A percentile compares a stretch with the other conserved stretches of the same genome.
Conservation (phyloP, 331 rosid species). For the Saraca asoca region DNA sequence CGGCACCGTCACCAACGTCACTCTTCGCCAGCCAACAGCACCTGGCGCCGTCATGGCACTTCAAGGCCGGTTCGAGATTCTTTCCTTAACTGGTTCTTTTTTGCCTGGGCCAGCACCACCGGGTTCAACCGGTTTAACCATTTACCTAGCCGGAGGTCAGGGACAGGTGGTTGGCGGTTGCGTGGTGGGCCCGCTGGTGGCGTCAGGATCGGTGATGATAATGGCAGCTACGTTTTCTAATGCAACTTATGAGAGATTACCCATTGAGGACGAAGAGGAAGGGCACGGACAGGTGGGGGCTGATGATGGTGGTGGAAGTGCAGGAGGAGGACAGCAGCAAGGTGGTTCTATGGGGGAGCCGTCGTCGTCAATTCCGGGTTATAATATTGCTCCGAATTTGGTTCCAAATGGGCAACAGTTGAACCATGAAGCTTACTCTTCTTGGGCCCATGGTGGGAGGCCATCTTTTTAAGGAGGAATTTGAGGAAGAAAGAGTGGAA, state of each 20-base stretch:
- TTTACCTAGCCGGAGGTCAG: constrained; percentile 70
- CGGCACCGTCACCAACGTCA: constrained; percentile 66
- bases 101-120: constrained; percentile 62
- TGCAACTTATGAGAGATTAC: constrained; percentile 72
- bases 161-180: constrained; percentile 76
- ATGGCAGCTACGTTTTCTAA: constrained; percentile 77
- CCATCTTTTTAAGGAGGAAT: constrained; percentile 39
- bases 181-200: constrained; percentile 68
- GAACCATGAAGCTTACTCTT: constrained; percentile 65
- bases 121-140: constrained; percentile 60
- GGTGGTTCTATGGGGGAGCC: constrained; percentile 49
- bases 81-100: constrained; percentile 63
- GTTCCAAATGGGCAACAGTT: constrained; percentile 57
- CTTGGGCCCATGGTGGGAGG: constrained; percentile 62
- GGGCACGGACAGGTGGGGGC: constrained; percentile 13
- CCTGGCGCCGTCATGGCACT: constrained; percentile 60
- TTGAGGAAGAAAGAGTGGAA: background rate
- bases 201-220: constrained; percentile 70
- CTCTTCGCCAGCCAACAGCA: constrained; percentile 58
- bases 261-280: constrained; percentile 58
- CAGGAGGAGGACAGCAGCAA: constrained; percentile 10
- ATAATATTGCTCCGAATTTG: constrained; percentile 52
- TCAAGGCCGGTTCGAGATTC: constrained; percentile 69
- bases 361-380: constrained; percentile 43
- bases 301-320: constrained; percentile 44